Conservation (phyloP, 2,329 filamentous ascomycete species). For the Sporothrix curviconia region DNA sequence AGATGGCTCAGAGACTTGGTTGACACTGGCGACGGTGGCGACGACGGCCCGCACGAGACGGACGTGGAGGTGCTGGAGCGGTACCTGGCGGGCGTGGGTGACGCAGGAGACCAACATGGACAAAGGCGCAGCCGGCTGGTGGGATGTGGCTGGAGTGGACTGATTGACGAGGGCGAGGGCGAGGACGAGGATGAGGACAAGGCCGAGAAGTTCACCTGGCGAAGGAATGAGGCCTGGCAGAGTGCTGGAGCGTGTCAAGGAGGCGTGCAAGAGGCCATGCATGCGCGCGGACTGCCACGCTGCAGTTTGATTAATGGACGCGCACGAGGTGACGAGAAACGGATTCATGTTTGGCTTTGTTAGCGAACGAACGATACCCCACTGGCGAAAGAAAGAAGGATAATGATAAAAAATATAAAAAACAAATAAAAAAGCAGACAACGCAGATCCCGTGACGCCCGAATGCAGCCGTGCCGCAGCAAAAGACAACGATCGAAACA, state of each 20-base stretch:
- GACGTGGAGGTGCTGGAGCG: slow-evolving; percentile 69
- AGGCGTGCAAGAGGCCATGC: slow-evolving; percentile 50
- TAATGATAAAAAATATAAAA: neutral
- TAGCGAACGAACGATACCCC: neutral
- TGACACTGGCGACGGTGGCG: slow-evolving; percentile 60
- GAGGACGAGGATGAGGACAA: neutral
- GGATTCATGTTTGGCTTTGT: neutral
- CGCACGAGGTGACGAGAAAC: too few species aligned
- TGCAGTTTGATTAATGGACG: slow-evolving; percentile 35
- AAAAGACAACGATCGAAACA: neutral
- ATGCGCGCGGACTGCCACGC: slow-evolving; percentile 48
- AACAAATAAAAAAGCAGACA: neutral
- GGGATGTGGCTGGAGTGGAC: slow-evolving; percentile 58
- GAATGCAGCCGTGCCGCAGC: neutral
- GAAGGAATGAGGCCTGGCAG: slow-evolving; percentile 38
- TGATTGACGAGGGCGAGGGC: slow-evolving; percentile 43
- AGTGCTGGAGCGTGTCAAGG: slow-evolving; percentile 39
- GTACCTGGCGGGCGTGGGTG: slow-evolving; percentile 66
- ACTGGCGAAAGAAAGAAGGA: too few species aligned
- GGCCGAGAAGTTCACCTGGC: too few species aligned
- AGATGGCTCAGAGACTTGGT: slow-evolving; percentile 73
- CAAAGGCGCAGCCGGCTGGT: slow-evolving; percentile 84
- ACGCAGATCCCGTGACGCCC: too few species aligned
- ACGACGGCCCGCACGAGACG: slow-evolving; percentile 68
- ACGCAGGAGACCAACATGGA: slow-evolving; percentile 76